A percentile compares a stretch with the other conserved stretches of the same genome.
Evolutionary conservation across 2,329 filamentous ascomycete genomes (phyloP).

Genomic region (Monilinia vaccinii-corymbosi): DNA sequence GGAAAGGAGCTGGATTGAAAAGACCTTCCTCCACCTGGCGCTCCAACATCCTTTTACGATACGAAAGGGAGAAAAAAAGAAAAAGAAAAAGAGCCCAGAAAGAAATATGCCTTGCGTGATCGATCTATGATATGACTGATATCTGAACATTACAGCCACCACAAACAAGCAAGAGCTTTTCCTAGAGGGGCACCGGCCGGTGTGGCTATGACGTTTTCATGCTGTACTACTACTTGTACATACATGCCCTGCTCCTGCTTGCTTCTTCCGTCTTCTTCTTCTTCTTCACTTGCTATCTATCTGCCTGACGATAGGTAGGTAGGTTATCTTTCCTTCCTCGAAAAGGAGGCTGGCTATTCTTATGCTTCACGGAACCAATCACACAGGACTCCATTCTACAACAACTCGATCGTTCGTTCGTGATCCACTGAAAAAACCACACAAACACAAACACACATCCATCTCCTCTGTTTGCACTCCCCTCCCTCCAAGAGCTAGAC

Average conservation of each 20-base stretch:
- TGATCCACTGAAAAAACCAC: neutral
- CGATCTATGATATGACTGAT: neutral
- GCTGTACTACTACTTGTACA: neutral
- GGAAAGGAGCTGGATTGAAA: too few species aligned
- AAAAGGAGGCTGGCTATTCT: too few species aligned
- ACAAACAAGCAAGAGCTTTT: neutral
- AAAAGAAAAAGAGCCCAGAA: too few species aligned
- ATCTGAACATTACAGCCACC: neutral
- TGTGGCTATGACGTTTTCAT: neutral
- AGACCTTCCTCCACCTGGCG: too few species aligned
- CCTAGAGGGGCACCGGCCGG: neutral
- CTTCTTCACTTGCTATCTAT: neutral
- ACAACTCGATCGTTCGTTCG: too few species aligned
- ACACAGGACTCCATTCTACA: neutral
- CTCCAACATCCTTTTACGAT: too few species aligned
- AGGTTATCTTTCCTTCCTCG: too few species aligned
- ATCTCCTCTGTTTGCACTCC: neutral
- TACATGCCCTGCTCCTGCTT: neutral
- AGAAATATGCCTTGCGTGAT: neutral
- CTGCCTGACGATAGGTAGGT: neutral
- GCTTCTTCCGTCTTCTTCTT: too few species aligned
- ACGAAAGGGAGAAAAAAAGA: too few species aligned
- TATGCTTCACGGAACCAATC: neutral
- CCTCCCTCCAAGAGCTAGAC: neutral
- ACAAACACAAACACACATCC: too few species aligned